Evolutionary conservation across 371 early-diverging fungal species (phyloP).

Genomic region (Mortierella sp.): DNA sequence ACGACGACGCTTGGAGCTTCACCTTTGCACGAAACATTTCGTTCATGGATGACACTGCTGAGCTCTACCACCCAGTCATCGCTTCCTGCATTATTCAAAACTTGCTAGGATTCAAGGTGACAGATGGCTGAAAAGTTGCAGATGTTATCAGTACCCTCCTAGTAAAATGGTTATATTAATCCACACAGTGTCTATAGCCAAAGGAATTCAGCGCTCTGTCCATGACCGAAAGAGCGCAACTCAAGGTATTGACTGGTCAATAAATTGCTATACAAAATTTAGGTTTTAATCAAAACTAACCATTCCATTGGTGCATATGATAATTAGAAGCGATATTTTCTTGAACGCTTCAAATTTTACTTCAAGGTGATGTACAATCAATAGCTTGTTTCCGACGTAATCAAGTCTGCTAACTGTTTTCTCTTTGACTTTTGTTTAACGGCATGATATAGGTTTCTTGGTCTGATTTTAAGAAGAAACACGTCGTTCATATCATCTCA

Average conservation of each 20-base stretch:
- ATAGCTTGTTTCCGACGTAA: background rate
- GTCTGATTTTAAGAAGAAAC: slow-evolving; percentile 28
- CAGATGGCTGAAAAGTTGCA: too few species aligned
- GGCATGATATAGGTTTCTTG: slow-evolving; percentile 13
- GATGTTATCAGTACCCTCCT: background rate
- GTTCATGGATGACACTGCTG: slow-evolving; percentile 53
- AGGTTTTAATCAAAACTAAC: background rate
- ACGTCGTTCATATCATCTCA: slow-evolving; percentile 20
- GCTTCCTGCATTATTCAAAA: slow-evolving; percentile 13
- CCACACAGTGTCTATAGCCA: slow-evolving; percentile 19
- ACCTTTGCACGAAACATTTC: slow-evolving; percentile 29
- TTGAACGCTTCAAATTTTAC: slow-evolving; percentile 47
- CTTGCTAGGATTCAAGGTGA: slow-evolving; percentile 32
- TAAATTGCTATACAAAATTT: background rate
- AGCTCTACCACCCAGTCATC: slow-evolving; percentile 38
- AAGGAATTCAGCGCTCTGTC: slow-evolving; percentile 30
- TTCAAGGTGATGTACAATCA: slow-evolving; percentile 34
- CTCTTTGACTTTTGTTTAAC: background rate
- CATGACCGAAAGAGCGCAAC: slow-evolving; percentile 18
- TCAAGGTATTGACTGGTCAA: slow-evolving; percentile 16
- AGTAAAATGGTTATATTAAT: background rate
- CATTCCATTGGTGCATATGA: background rate
- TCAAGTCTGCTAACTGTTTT: background rate
- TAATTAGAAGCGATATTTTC: slow-evolving; percentile 26
- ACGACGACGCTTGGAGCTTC: slow-evolving; percentile 32